Conservation (phyloP, 371 early-diverging fungal species). For the Phascolomyces articulosus region DNA sequence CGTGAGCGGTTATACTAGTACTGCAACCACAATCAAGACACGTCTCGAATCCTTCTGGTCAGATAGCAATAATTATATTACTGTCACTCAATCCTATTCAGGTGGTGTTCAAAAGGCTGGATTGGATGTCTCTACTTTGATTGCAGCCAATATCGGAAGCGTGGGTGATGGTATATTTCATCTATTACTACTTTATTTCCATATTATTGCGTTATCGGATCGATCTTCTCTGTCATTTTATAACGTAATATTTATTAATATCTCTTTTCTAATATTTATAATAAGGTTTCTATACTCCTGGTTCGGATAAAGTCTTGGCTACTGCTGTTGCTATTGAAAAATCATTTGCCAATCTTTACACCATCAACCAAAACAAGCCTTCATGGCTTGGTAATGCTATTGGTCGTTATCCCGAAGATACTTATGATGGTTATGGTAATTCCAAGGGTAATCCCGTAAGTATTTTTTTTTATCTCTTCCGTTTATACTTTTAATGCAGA, state of each 20-base stretch:
- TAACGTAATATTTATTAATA: no score
- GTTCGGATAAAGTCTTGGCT: conserved; percentile 52
- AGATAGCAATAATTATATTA: conserved; percentile 28
- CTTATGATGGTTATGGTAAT: conserved; percentile 64
- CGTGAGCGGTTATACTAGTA: conserved; percentile 3
- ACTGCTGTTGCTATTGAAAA: conserved; percentile 52
- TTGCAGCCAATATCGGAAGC: conserved; percentile 61
- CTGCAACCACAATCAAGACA: conserved; percentile 29
- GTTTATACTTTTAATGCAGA: no score
- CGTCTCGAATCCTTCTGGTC: conserved; percentile 53
- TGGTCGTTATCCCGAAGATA: conserved; percentile 80
- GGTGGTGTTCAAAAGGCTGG: conserved; percentile 48
- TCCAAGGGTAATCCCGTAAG: conserved; percentile 63
- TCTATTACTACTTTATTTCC: no score
- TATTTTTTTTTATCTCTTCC: no score
- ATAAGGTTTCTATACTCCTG: conserved; percentile 47
- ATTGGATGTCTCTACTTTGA: conserved; percentile 64
- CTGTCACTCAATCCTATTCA: conserved; percentile 36
- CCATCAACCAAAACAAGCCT: conserved; percentile 48
- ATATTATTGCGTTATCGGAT: no score
- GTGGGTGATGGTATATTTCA: conserved; percentile 14
- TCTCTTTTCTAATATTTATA: no score
- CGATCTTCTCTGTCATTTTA: no score
- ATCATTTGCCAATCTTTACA: conserved; percentile 49
- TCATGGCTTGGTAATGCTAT: conserved; percentile 48